Evolutionary conservation across 2,329 filamentous ascomycete genomes (phyloP).

Genomic region (Colletotrichum filicis): DNA sequence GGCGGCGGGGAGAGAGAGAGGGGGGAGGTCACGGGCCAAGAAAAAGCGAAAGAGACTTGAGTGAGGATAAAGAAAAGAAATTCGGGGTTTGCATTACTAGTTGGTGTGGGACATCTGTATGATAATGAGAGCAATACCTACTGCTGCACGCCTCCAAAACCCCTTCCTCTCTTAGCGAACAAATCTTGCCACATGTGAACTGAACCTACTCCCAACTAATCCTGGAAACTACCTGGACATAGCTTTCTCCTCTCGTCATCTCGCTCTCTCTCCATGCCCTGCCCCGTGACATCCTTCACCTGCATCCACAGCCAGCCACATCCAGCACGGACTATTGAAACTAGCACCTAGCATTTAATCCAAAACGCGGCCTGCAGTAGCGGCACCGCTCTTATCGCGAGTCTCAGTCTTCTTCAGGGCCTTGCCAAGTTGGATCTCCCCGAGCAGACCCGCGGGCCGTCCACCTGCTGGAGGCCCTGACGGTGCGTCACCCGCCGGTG

Average conservation of each 20-base stretch:
- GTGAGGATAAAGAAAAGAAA: background rate
- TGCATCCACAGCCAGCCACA: background rate
- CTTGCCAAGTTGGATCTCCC: conserved; percentile 84
- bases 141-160: background rate
- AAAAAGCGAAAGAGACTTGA: background rate
- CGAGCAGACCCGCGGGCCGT: conserved; percentile 74
- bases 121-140: conserved; percentile 7
- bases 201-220: background rate
- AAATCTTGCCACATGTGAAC: conserved; percentile 8
- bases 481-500: conserved; percentile 49
- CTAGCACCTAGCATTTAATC: conserved; percentile 47
- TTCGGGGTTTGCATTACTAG: conserved; percentile 23
- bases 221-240: background rate
- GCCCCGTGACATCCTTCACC: background rate
- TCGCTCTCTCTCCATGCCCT: background rate
- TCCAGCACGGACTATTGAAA: background rate
- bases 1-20: conserved; percentile 7
- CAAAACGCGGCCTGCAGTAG: conserved; percentile 81
- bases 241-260: background rate
- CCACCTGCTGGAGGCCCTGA: conserved; percentile 58
- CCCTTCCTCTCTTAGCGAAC: background rate
- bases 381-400: conserved; percentile 82
- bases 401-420: conserved; percentile 88
- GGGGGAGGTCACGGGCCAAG: conserved; percentile 15
- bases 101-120: background rate